Evolutionary conservation across 352 stramenopile genomes (phyloP).

Genomic region (Phytophthora melonis): DNA sequence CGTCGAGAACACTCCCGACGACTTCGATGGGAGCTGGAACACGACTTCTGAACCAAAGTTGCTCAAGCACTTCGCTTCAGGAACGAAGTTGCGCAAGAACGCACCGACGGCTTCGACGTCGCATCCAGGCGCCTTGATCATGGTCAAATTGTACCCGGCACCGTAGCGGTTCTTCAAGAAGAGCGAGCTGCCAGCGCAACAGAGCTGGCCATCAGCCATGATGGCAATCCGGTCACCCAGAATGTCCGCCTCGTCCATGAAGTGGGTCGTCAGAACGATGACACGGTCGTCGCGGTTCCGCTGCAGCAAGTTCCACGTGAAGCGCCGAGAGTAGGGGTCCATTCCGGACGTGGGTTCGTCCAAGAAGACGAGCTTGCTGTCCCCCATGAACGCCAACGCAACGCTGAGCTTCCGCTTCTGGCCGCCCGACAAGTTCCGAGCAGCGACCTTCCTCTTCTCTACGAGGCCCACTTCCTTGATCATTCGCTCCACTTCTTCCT

Average conservation of each 20-base stretch:
- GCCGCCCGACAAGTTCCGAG: slow-evolving; percentile 87
- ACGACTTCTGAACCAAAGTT: slow-evolving; percentile 95
- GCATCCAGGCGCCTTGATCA: slow-evolving; percentile 57
- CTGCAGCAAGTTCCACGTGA: slow-evolving; percentile 95
- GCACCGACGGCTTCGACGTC: slow-evolving; percentile 39
- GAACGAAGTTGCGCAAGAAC: slow-evolving; percentile 70
- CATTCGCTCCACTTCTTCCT: slow-evolving; percentile 62
- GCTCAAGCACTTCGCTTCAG: slow-evolving; percentile 82
- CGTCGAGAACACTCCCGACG: slow-evolving; percentile 84
- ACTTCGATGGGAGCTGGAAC: slow-evolving; percentile 94
- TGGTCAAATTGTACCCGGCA: slow-evolving; percentile 89
- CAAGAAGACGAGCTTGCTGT: slow-evolving; percentile 91
- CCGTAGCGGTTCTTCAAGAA: slow-evolving; percentile 96
- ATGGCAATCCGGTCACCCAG: slow-evolving; percentile 91
- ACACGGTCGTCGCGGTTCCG: slow-evolving; percentile 83
- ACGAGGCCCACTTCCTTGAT: slow-evolving; percentile 87
- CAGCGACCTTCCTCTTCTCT: slow-evolving; percentile 83
- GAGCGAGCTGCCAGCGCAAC: slow-evolving; percentile 85
- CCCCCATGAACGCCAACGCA: slow-evolving; percentile 95
- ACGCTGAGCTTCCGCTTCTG: slow-evolving; percentile 97
- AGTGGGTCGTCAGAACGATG: slow-evolving; percentile 87
- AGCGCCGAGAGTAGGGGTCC: slow-evolving; percentile 95
- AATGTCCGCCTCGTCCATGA: slow-evolving; percentile 90
- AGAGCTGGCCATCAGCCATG: slow-evolving; percentile 92
- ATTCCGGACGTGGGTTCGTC: slow-evolving; percentile 96